Conservation (phyloP, 2,329 filamentous ascomycete species). For the Graphium sp. region DNA sequence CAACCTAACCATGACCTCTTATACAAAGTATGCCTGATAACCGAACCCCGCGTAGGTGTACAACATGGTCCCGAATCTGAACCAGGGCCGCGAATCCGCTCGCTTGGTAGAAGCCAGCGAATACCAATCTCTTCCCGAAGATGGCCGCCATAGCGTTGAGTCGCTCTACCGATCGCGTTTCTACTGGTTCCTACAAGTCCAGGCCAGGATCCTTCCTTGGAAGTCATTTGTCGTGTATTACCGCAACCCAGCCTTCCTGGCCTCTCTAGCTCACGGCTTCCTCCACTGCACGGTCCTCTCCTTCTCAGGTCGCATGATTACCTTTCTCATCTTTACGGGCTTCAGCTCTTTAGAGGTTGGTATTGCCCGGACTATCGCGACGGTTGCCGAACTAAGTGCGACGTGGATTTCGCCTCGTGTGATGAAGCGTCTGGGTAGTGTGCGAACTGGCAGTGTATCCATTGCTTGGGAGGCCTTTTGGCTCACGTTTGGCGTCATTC, state of each 20-base stretch:
- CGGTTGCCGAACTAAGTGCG: slow-evolving; percentile 38
- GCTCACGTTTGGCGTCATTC: slow-evolving; percentile 23
- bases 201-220: neutral
- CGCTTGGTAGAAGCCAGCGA: neutral
- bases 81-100: neutral
- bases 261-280: slow-evolving; percentile 40
- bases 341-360: slow-evolving; percentile 34
- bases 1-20: neutral
- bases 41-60: slow-evolving; percentile 10
- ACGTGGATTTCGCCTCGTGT: slow-evolving; percentile 42
- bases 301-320: slow-evolving; percentile 46
- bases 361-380: slow-evolving; percentile 31
- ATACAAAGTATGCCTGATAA: no score
- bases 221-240: slow-evolving; percentile 29
- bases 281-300: slow-evolving; percentile 46
- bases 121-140: no score
- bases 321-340: slow-evolving; percentile 39
- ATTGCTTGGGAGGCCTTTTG: slow-evolving; percentile 49
- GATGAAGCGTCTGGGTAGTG: slow-evolving; percentile 34
- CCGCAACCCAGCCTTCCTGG: slow-evolving; percentile 35
- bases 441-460: slow-evolving; percentile 57
- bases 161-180: slow-evolving; percentile 1
- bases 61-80: slow-evolving; percentile 8
- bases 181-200: neutral
- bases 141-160: no score